These are phyloP conservation scores for Phycomyces blakesleeanus DNA, from an alignment of 192 early-diverging fungal species.

Conservation along the genomic window DNA sequence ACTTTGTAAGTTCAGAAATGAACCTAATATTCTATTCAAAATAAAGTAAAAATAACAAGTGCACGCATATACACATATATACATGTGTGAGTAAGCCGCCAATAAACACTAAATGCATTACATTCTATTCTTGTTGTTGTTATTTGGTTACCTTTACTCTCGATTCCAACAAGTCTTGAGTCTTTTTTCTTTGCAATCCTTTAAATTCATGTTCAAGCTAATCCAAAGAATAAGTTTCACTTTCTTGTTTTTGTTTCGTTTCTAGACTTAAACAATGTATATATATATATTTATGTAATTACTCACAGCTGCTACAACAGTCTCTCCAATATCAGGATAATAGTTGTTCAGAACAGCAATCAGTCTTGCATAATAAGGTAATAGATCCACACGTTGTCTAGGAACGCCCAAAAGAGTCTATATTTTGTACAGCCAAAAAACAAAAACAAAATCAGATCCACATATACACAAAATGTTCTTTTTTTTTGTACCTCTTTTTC, in stretches of 20 bases:
- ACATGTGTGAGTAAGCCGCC: too few species aligned
- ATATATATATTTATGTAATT: neutral
- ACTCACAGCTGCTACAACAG: conserved; percentile 61
- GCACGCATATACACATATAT: too few species aligned
- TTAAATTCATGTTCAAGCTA: conserved; percentile 71
- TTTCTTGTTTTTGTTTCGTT: too few species aligned
- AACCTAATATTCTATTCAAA: conserved; percentile 81
- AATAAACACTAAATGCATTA: too few species aligned
- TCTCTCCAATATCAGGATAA: conserved; percentile 80
- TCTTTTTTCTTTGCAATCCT: conserved; percentile 68
- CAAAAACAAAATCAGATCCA: too few species aligned
- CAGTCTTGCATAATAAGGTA: conserved; percentile 90
- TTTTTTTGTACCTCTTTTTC: neutral
- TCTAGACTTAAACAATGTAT: too few species aligned
- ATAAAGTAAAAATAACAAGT: too few species aligned
- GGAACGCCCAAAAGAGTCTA: conserved; percentile 73
- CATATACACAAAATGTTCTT: neutral
- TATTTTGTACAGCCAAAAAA: too few species aligned
- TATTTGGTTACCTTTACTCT: conserved; percentile 71
- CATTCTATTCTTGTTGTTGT: too few species aligned
- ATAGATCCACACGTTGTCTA: conserved; percentile 72
- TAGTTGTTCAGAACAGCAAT: conserved; percentile 83
- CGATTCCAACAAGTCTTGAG: conserved; percentile 67
- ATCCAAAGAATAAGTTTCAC: conserved; percentile 31
- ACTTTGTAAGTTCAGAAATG: conserved; percentile 92